Base-by-base conservation (phyloP, 192 early-diverging fungal species). In the Geranomyces variabilis region DNA sequence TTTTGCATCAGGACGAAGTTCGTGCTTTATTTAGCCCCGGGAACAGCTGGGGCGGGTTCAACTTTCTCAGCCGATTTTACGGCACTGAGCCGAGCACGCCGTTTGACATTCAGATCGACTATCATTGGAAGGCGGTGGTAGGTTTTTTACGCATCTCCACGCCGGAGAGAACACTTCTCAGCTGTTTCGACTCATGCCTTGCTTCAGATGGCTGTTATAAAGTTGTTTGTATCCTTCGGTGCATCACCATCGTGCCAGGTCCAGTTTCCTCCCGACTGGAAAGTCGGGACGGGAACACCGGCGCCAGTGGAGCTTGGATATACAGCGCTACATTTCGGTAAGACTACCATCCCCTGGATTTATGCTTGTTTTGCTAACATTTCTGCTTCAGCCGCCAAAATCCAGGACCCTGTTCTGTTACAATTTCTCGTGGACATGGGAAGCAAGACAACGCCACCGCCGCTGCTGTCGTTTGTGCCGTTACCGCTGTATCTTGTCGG, bases 191-290 rank as follows among this genome's bases (percentile, higher is more conserved):
- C n/a, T n/a, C n/a, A n/a, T n/a, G n/a, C n/a, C n/a, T n/a, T n/a
- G n/a, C n/a, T n/a, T n/a, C n/a, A 57, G 56, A 57, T 57, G 14
- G 56, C 56, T 28, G 9, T 57, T 28, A 28, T 57, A 10, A 26
- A 57, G 19, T 19, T 57, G 10, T 28, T 57, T 24, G 56, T 57
- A 24, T 10, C 12, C 56, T 57, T 57, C 56, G 56, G 56, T 57
- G 56, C 56, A 10, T 12, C 12, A 10, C 10, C 24, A 10, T 21
- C 12, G 14, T 10, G 14, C 10, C 9, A 57, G 24, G 56, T 57
- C 26, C 14, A 14, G 24, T 26, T 57, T 12, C 56, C 56, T 57
- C 13, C 14, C 24, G 56, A 24, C 24, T 57, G 26, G 19, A 57
- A 12, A 12, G 19, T 28, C 26, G 56, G 56, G 13, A 24, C n/a